Evolutionary conservation across 2,329 filamentous ascomycete genomes (phyloP), one percentile per base, ranked within the genome.

Genomic region (Fusarium beomiforme): DNA sequence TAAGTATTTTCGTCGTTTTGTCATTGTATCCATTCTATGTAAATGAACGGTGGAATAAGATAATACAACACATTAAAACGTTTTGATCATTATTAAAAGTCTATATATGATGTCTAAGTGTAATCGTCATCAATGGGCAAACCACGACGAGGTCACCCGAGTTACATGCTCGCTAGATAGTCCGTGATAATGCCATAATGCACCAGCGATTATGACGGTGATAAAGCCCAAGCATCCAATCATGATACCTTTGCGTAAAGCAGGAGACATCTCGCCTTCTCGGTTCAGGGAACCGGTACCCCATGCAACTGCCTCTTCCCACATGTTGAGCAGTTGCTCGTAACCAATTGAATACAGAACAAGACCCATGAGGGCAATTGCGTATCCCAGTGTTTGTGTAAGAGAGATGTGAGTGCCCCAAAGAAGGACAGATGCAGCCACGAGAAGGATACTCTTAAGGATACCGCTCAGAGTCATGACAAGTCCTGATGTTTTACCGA

Each of bases 401-500:
- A 83, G 78, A 23, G 90, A 87, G 77, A 96, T 91, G 34, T 89
- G 87, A 61, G 93, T 93, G 73, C 87, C 85, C 91, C 93, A 96
- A 79, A 95, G 90, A 77, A 93, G 80, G 82, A 96, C 92, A 57
- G 92, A 94, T 64, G 90, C 87, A 67, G 88, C 84, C 71, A 97
- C 93, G 59, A 97, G 90, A 64, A 97, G 89, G 67, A 97, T 95
- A 81, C 94, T 93, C 83, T 97, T 97, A 77, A 96, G 88, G 71
- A 97, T 93, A 79, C 94, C 93, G 64, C 91, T 94, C 26, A 97
- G 89, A 36, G 93, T 94, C 83, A 97, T 92, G 76, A 95, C 93
- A 55, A 97, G 88, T 61, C 92, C 92, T 4, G 93, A 97, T 11
- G 93, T 97, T 83, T 93, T 94, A 79, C 93, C 93, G 77, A 97